Evolutionary conservation across 2,329 filamentous ascomycete genomes (phyloP), one percentile per base, ranked within the genome.

Genomic region (Pseudonectria buxi): DNA sequence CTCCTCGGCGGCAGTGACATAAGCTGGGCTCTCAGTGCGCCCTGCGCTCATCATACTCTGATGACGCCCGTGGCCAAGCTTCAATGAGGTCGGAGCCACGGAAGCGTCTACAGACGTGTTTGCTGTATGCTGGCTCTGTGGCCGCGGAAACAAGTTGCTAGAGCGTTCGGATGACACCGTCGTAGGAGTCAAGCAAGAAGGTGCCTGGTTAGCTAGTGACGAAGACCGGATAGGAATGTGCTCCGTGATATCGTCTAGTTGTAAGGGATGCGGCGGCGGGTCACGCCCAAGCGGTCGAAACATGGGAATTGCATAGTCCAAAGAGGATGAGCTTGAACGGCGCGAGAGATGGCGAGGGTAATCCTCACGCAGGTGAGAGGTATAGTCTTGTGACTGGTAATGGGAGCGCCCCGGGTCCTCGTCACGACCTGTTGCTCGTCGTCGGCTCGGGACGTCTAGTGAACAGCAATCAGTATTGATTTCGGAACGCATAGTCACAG

Each of bases 41-140:
- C 18, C 34, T 1, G 30, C 28, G 6, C 25, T 43, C 6, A 36
- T n/a, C n/a, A 40, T 34, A 12, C 33, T 32, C 15, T 24, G 32
- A 6, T 53, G 38, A 10, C 33, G 40, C n/a, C 43, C 42, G 7
- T 43, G 38, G 3, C 26, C 31, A 2, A 65, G 50, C 18, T 51
- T 53, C 3, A 53, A 45, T 4, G 47, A 48, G 2, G 42, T 36
- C 0, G 33, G 35, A 14, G 41, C 41, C 2, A 49, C 15, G 14
- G 49, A 46, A 4, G 38, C 39, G 37, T 71, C 67, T 24, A 72
- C 50, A 0, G 69, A 72, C 1, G 68, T 72, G 26, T 60, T 63
- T 3, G 66, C 59, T 0, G 68, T 71, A 30, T 70, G 67, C 5
- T 61, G 60, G 0, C 67, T 69, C 14, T 57, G 52, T 0, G 65